Evolutionary conservation across 225 moss, liverwort and hornwort genomes (phyloP), one percentile per base, ranked within the genome.

Genomic region (Physcomitrellopsis africana): DNA sequence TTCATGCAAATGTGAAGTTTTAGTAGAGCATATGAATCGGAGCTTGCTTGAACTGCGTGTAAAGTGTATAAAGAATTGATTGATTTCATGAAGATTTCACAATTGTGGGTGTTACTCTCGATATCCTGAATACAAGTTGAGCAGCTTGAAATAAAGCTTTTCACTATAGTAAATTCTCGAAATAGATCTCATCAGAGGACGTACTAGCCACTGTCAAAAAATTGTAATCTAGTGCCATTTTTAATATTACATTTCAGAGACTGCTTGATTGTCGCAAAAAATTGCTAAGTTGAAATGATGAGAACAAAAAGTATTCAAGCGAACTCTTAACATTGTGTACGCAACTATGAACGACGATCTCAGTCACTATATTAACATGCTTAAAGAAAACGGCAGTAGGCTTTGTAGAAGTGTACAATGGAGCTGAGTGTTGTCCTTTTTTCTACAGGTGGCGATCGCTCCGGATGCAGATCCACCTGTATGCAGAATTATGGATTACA

Each of bases 401-500:
- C 27, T 46, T 37, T 37, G 4, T 37, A 2, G 32, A 19, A 18
- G 42, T 55, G 13, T 56, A 54, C 23, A 71, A 18, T 27, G 41
- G n/a, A 73, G 58, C 69, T 69, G 53, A 81, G 23, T 66, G 20
- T 57, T 10, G 59, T 68, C 48, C 68, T 63, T 46, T 23, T 27
- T 61, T 15, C 52, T 79, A 76, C 84, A 96, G 96, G 96, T 99
- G 69, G 95, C 93, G 99, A 99, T 99, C 65, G 90, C 99, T 73
- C 86, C 93, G 58, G 99, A 99, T 79, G 99, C 99, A 69, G 99
- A 99, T 84, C 99, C 99, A 70, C 99, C 99, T 61, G 99, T 99
- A 8, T 95, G 90, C 77, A 89, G 90, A 81, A 95, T 99, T 53
- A 94, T 99, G 95, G 82, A 99, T 82, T 99, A 93, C 78, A 96